Base-by-base conservation (phyloP, 108 stramenopile genomes). In the Schizochytrium sp. region DNA sequence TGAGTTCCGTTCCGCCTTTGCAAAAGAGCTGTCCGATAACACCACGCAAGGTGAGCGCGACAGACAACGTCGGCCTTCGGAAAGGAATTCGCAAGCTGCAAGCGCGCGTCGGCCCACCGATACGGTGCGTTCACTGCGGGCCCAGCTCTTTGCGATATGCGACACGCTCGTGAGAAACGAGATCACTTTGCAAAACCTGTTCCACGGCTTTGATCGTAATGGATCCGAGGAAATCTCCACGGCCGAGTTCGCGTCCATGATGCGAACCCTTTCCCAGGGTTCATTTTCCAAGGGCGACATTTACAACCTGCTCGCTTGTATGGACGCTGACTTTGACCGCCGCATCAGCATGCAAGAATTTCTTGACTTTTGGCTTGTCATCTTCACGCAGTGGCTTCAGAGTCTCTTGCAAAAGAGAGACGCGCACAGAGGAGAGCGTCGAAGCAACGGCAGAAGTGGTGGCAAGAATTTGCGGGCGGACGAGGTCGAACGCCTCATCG, bases 331-430 rank as follows among this genome's bases (percentile, higher is more conserved):
- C 51, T 83, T 83, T 83, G 76, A 83, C 23, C 45, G 76, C 45
- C 45, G 76, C 19, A 83, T 83, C 76, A 83, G 25, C 12, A 14
- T 83, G n/a, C 51, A 18, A 8, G 76, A 83, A 23, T 83, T 83
- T 4, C 45, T 83, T 23, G 51, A 53, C 23, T 83, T 83, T 28
- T 83, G 76, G 76, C 45, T 53, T 12, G 76, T 83, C 51, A 28
- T 83, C 25, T 83, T 83, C 76, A 25, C 76, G n/a, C 76, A 83
- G 51, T 83, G 76, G 76, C 76, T 83, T 12, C 51, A 47, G 12
- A 25, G 34, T 34, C 34, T 34, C 2, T 34, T 34, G 34, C 34
- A 34, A 34, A 34, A 34, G 34, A 34, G 34, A 34, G 34, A 34
- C 34, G 34, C 34, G 34, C 58, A 59, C 19, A 59, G n/a, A 2